Conservation (phyloP, 2,329 filamentous ascomycete genomes). For the Pseudogymnoascus sp. region DNA sequence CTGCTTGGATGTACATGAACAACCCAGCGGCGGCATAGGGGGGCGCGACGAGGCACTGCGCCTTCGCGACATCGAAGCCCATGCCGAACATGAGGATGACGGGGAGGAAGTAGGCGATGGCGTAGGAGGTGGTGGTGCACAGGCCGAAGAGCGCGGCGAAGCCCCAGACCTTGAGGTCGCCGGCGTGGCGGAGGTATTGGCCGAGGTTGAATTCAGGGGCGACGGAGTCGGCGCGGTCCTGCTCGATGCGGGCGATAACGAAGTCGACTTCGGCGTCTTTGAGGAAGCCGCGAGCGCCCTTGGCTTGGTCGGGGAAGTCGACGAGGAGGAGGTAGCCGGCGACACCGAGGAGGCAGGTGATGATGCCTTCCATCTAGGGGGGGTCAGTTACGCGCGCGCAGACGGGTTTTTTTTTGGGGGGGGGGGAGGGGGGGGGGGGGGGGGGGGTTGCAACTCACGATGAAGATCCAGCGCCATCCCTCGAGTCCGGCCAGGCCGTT, state of each 20-base stretch:
- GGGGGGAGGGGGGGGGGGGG: too few relatives aligned
- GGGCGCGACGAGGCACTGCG: constrained; percentile 45
- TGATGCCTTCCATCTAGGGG: constrained; percentile 34
- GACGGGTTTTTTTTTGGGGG: constrained; percentile 40
- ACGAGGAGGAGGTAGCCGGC: constrained; percentile 47
- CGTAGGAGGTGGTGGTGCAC: constrained; percentile 63
- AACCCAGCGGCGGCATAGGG: constrained; percentile 38
- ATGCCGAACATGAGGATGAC: constrained; percentile 54
- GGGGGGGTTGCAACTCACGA: constrained; percentile 10
- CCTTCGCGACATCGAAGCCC: constrained; percentile 39
- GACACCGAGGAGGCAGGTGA: constrained; percentile 44
- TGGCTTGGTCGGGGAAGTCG: constrained; percentile 50
- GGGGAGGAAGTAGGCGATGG: constrained; percentile 68
- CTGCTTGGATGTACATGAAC: constrained; percentile 35
- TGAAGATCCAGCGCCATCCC: constrained; percentile 60
- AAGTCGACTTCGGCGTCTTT: constrained; percentile 38
- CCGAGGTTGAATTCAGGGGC: constrained; percentile 36
- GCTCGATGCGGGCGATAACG: constrained; percentile 42
- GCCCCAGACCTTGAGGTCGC: constrained; percentile 49
- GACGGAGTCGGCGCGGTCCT: constrained; percentile 44
- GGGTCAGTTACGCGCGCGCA: constrained; percentile 54
- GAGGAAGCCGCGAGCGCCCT: constrained; percentile 38
- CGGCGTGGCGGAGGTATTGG: constrained; percentile 38
- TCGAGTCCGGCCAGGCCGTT: constrained; percentile 25
- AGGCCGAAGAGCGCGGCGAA: constrained; percentile 54